Base-by-base conservation (phyloP, 1,284 basidiomycete species). In the Rugosomyces carneus region DNA sequence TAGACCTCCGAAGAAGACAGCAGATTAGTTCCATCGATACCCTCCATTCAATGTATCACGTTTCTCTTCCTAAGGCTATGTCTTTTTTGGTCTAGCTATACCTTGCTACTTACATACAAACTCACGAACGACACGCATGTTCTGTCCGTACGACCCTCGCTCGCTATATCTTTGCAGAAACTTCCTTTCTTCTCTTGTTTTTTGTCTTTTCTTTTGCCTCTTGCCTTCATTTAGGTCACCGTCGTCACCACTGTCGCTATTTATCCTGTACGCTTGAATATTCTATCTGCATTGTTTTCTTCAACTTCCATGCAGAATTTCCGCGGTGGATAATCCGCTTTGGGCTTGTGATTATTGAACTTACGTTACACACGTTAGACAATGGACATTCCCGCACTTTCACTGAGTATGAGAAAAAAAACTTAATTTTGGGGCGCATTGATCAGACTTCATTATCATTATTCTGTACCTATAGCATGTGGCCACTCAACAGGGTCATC, bases 1-100 rank as follows among this genome's bases (percentile, higher is more conserved):
- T 42, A 73, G 84, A 56, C 84, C 84, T 57, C 77, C 79, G 60
- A 88, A 88, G 76, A 78, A 76, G 60, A 53, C 67, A 42, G 51
- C 62, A 43, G 53, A 54, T 13, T 56, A 51, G 42, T 32, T 40
- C n/a, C 26, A 39, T 23, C 42, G 37, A 44, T 36, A 35, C 29
- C 34, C 45, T 37, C 47, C 37, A 45, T 48, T 54, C 47, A 44
- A 35, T 31, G 20, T 32, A 47, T 49, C 44, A 44, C 54, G 48
- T 43, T 44, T 50, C 52, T 50, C 53, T 44, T 55, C 56, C 57
- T 56, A 16, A 37, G 27, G 62, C 59, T 55, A 55, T 54, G 55
- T 51, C 55, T 51, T 55, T 49, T 51, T 41, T 56, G 57, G 48
- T 50, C 58, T 60, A 62, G 53, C 51, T 57, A 55, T 52, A 55